Evolutionary conservation across 306 rosid genomes (phyloP), one percentile per base, ranked within the genome.

Genomic region (Rubus parviflorus): DNA sequence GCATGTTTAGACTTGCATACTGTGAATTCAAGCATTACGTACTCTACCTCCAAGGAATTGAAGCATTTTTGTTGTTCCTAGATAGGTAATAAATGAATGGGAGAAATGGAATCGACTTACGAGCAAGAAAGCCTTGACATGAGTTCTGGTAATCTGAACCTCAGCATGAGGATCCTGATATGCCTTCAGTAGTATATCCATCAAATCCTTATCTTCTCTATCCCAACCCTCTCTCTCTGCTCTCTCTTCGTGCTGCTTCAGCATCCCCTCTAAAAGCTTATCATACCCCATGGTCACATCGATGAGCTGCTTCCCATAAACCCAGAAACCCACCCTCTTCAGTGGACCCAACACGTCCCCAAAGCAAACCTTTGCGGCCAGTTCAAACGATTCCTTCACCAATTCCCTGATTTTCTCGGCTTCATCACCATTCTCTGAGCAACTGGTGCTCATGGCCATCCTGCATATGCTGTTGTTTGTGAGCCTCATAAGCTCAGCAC

Each of bases 281-380:
- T 86, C 90, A 37, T 76, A 89, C 81, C 83, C 85, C 75, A 72
- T 68, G 53, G 80, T 80, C 61, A 88, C 83, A 63, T 88, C 83
- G 12, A 68, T 76, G 4, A 89, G 83, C 76, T 82, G 79, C 68
- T 81, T 84, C 53, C 88, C 90, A 61, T 75, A 88, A 35, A 86
- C 47, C 92, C 82, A 86, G 61, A 86, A 86, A 0, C 61, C 75
- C 72, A 86, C n/a, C 49, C 68, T 73, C 70, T 86, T 86, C 40
- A 88, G 45, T 0, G 90, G 86, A 45, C 92, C 90, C 56, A 88
- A 51, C 51, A 86, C 88, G 57, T 88, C 90, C 12, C 90, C 90
- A 72, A 77, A 86, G 1, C 81, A 82, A 41, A 86, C 77, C 76
- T 84, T 88, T 8, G 89, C 80, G 19, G 81, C 90, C 17, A 86